phyloP scores from a whole-genome alignment of 805 yeast species.

The Saccharomycopsis olivae region DNA sequence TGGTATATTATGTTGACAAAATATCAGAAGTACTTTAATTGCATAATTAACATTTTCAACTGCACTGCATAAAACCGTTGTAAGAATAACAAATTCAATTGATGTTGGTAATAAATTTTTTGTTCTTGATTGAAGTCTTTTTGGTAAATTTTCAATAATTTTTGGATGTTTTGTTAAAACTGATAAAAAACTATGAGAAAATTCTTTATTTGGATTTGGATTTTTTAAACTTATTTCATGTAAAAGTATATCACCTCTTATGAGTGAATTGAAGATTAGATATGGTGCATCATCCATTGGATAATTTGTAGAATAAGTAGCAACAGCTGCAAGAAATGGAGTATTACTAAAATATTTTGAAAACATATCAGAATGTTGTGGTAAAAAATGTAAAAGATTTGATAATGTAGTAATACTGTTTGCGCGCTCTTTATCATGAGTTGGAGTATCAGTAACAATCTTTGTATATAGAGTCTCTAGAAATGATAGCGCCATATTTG shows the following conservation, averaged over 20 bases:
- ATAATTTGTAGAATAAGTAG: neutral
- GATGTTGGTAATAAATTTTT: conserved; percentile 1
- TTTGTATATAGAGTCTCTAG: neutral
- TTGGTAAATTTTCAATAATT: conserved; percentile 3
- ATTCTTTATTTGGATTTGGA: neutral
- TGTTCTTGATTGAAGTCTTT: neutral
- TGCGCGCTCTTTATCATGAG: conserved; percentile 2
- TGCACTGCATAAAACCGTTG: neutral
- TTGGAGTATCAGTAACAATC: neutral
- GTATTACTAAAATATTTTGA: neutral
- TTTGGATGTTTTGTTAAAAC: conserved; percentile 3
- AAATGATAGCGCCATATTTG: neutral
- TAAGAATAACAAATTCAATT: neutral
- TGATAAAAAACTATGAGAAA: neutral
- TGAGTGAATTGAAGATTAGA: conserved; percentile 2
- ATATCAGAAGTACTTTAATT: neutral
- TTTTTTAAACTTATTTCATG: neutral
- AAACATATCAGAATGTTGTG: neutral
- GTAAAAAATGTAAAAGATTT: conserved; percentile 4
- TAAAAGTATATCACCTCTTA: neutral
- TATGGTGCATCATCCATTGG: conserved; percentile 14
- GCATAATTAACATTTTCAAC: conserved; percentile 1
- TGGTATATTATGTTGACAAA: neutral
- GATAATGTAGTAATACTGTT: conserved; percentile 2
- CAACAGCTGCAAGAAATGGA: neutral